Conservation (phyloP, 2,329 filamentous ascomycete genomes). For the Talaromyces sp. region DNA sequence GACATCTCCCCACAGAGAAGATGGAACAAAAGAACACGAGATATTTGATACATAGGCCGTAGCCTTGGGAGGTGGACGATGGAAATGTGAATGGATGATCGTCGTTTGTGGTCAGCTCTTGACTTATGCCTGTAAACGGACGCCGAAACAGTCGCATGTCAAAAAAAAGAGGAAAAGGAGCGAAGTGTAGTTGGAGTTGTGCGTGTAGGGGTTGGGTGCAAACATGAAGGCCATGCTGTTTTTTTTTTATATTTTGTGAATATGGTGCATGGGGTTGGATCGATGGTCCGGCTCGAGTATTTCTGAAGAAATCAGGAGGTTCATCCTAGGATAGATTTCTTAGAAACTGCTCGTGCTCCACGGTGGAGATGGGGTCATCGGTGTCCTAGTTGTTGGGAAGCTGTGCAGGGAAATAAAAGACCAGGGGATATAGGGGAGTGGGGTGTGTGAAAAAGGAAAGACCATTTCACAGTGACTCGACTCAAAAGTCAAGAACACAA, state of each 20-base stretch:
- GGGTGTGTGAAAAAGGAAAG: constrained; percentile 11
- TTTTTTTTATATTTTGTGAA: background rate
- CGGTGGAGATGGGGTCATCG: background rate
- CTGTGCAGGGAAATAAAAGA: background rate
- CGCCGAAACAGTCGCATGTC: constrained; percentile 16
- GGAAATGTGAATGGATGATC: constrained; percentile 13
- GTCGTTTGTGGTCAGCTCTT: constrained; percentile 21
- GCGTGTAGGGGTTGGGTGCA: background rate
- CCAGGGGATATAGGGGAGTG: constrained; percentile 1
- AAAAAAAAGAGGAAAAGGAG: constrained; percentile 1
- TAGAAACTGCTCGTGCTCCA: background rate
- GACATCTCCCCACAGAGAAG: constrained; percentile 6
- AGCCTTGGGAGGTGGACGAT: background rate
- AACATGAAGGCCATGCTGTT: background rate
- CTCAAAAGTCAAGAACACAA: constrained; percentile 12
- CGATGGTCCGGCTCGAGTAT: background rate
- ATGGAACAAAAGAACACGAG: constrained; percentile 3
- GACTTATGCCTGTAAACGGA: constrained; percentile 12
- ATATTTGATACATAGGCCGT: background rate
- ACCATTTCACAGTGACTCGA: constrained; percentile 16
- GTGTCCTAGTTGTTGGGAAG: background rate
- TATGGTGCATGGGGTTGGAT: background rate
- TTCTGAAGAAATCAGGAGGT: background rate
- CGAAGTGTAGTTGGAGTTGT: background rate
- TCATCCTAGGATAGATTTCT: too few species aligned